Evolutionary conservation across 1,284 basidiomycete species (phyloP).

Genomic region (Tilletia setariae): DNA sequence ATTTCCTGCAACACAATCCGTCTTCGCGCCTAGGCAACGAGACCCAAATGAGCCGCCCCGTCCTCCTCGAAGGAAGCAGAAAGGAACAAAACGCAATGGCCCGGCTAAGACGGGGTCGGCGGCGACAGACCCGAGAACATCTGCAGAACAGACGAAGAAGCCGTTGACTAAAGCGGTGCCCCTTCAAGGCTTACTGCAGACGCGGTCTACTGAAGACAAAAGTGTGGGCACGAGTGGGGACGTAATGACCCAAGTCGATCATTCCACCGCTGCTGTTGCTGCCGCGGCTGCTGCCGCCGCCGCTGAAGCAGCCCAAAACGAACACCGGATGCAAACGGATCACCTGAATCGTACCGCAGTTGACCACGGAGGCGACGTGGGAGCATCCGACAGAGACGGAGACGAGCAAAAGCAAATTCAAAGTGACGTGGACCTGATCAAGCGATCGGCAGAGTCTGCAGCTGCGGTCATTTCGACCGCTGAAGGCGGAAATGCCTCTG

Average conservation of each 20-base stretch:
- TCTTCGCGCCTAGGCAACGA: not conserved
- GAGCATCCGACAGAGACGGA: not conserved
- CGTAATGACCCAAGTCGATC: no score
- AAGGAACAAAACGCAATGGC: not conserved
- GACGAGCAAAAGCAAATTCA: not conserved
- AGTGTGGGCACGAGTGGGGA: no score
- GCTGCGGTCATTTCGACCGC: not conserved
- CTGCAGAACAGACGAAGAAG: not conserved
- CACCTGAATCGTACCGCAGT: not conserved
- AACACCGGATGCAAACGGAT: not conserved
- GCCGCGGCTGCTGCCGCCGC: not conserved
- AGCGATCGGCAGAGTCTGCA: not conserved
- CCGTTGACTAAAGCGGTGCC: not conserved
- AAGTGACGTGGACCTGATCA: not conserved
- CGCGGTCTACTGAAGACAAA: no score
- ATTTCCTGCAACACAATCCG: not conserved
- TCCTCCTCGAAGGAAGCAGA: not conserved
- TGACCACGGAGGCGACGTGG: not conserved
- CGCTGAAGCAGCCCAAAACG: not conserved
- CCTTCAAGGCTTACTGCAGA: no score
- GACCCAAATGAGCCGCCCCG: conserved; percentile 10
- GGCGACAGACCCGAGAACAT: not conserved
- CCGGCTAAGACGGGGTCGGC: not conserved
- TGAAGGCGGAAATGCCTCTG: not conserved
- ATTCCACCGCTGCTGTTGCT: no score